Conservation (phyloP, 1,284 basidiomycete species). For the Hemileia vastatrix region DNA sequence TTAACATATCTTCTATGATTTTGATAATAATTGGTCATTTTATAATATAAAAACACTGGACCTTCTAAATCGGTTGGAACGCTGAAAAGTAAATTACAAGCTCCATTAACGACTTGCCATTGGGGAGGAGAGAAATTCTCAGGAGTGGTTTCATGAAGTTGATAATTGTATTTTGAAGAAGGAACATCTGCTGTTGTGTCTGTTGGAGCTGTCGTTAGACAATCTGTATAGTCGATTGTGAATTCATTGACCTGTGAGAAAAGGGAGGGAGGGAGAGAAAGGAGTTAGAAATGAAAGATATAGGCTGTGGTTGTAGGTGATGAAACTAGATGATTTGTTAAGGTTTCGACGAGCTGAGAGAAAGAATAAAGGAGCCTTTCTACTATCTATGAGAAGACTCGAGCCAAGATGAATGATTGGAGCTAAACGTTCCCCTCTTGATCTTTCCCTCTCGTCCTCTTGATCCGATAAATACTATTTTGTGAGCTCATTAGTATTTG, state of each 20-base stretch:
- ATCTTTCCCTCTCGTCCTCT: too few relatives aligned
- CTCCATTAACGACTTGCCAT: constrained; percentile 53
- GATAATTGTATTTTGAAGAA: constrained; percentile 60
- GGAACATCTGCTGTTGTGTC: constrained; percentile 56
- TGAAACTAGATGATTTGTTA: not conserved
- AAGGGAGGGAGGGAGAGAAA: not conserved
- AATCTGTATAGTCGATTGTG: constrained; percentile 87
- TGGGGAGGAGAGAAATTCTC: constrained; percentile 40
- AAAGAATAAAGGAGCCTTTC: too few relatives aligned
- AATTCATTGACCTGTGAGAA: constrained; percentile 73
- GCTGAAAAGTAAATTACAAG: constrained; percentile 69
- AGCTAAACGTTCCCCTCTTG: too few relatives aligned
- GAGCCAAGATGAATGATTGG: too few relatives aligned
- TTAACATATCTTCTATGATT: constrained; percentile 97
- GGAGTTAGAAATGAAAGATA: not conserved
- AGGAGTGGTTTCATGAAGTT: constrained; percentile 35
- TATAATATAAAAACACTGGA: constrained; percentile 89
- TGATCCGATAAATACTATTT: too few relatives aligned
- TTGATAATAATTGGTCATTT: constrained; percentile 63
- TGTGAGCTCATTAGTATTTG: too few relatives aligned
- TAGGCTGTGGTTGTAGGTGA: constrained; percentile 1
- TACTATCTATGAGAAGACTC: too few relatives aligned
- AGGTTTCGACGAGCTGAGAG: too few relatives aligned
- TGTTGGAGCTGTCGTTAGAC: constrained; percentile 56
- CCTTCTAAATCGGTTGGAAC: constrained; percentile 66